Evolutionary conservation across 805 yeast genomes (phyloP), one percentile per base, ranked within the genome.

Genomic region (Starmerella khaoyaiensis): DNA sequence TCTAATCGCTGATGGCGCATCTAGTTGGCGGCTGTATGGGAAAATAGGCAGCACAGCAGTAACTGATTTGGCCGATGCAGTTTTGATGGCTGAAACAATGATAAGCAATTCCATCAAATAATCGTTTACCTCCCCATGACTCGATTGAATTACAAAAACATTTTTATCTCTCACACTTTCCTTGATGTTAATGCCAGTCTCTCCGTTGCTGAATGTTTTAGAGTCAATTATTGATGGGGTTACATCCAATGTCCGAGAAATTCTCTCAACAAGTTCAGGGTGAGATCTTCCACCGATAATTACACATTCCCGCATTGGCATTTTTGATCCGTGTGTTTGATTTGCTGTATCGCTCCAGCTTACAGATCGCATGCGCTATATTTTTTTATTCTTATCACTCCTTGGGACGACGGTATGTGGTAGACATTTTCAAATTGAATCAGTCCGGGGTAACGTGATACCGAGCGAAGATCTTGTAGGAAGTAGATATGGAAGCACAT

Each of bases 141-240:
- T 93, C 19, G 76, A 69, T 58, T 84, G 95, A 34, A 86, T 68
- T 30, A 84, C 84, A 53, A 79, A 90, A 5, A 90, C 97, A 56
- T 90, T 96, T 59, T 90, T 90, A 48, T 86, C 97, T 54, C 99
- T 70, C 18, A 90, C 97, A 10, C 94, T 79, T 52, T 84, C 93
- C 37, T 69, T 68, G 39, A 90, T 72, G 39, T 77, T 79, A 41
- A 90, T 82, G 21, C 87, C 76, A 4, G 94, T 86, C 55, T 90
- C 99, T 37, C 98, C 99, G 55, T 90, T 90, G 43, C 72, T 40
- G 76, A 58, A 64, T 47, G 54, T 58, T 12, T 38, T 37, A 11
- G 56, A 64, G 31, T 65, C 64, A 14, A 79, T 80, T 20, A 68
- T 64, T 5, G 93, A 86, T 40, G 73, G 71, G 18, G 75, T 75